Conservation (phyloP, 1,284 basidiomycete genomes). For the Psilocybe mexicana region DNA sequence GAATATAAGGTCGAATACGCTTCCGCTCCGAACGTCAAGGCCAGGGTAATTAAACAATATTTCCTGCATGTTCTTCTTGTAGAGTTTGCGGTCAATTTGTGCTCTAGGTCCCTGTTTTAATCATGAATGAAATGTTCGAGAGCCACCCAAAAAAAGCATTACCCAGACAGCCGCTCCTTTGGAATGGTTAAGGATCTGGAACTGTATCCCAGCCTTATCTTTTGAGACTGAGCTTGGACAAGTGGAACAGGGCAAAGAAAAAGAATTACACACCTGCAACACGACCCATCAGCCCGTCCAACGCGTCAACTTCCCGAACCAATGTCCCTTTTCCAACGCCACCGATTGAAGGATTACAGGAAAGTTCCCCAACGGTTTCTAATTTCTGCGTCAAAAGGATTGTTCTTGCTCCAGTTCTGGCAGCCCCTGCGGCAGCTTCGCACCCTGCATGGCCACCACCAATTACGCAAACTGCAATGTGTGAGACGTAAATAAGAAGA, state of each 20-base stretch:
- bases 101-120: constrained; percentile 75
- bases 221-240: not conserved
- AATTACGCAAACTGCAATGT: constrained; percentile 73
- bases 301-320: constrained; percentile 85
- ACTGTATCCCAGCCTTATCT: constrained; percentile 89
- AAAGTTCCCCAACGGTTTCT: constrained; percentile 84
- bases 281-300: constrained; percentile 79
- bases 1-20: constrained; percentile 80
- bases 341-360: constrained; percentile 88
- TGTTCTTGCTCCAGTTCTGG: constrained; percentile 79
- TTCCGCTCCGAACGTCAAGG: constrained; percentile 70
- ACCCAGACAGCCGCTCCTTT: constrained; percentile 91
- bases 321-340: constrained; percentile 90
- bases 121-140: not conserved
- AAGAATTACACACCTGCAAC: constrained; percentile 59
- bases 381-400: constrained; percentile 79
- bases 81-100: constrained; percentile 84
- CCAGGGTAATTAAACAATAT: constrained; percentile 65
- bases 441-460: constrained; percentile 93
- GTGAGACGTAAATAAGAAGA: not conserved
- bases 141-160: not conserved
- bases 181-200: constrained; percentile 81
- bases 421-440: constrained; percentile 86
- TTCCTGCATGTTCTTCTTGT: constrained; percentile 80
- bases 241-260: not conserved